phyloP scores from a whole-genome alignment of 2,329 filamentous ascomycete genomes.

The Botryosphaeria dothidea region DNA sequence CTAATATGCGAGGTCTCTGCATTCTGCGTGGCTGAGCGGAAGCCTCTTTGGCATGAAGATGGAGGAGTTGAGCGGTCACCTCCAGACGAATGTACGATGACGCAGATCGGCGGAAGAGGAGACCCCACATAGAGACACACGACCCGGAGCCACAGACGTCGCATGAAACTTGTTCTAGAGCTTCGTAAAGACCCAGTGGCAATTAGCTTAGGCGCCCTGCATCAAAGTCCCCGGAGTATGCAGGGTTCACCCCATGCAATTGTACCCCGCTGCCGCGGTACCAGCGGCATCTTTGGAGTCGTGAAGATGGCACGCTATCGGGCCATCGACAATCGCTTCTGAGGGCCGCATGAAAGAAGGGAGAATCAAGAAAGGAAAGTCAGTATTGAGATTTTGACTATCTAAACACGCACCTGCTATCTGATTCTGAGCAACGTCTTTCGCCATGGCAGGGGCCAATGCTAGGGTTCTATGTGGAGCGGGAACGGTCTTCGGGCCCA shows the following conservation, averaged over 20 bases:
- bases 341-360: too few species aligned
- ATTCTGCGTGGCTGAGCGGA: not conserved
- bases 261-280: not conserved
- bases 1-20: not conserved
- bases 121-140: not conserved
- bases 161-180: conserved; percentile 11
- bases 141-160: not conserved
- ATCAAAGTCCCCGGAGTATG: not conserved
- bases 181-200: not conserved
- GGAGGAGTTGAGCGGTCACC: not conserved
- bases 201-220: conserved; percentile 4
- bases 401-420: not conserved
- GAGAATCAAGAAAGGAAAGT: not conserved
- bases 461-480: not conserved
- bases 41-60: not conserved
- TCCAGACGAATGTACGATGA: not conserved
- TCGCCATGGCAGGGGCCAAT: too few species aligned
- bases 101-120: not conserved
- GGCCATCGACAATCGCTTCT: not conserved
- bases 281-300: not conserved
- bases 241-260: not conserved
- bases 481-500: conserved; percentile 1
- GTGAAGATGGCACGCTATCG: not conserved
- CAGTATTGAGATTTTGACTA: not conserved
- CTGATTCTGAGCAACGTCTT: not conserved